Conservation (phyloP, 176 grass and related monocot genomes). For the Bothriochloa decipiens region DNA sequence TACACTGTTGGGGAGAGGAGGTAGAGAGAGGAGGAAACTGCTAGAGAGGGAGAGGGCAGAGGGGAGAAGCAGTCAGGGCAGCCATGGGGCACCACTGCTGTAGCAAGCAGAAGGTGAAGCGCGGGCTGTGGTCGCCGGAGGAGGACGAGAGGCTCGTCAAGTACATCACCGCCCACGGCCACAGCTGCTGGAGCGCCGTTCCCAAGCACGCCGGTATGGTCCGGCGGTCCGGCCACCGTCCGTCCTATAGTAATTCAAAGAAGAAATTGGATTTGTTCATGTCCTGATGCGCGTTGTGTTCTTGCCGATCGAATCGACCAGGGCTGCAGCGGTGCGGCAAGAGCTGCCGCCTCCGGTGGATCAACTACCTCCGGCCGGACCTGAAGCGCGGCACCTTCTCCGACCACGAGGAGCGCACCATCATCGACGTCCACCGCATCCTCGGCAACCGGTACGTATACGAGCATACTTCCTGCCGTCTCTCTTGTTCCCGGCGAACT, state of each 20-base stretch:
- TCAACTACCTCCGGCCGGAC: slow-evolving; percentile 97
- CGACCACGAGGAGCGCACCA: slow-evolving; percentile 85
- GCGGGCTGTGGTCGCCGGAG: slow-evolving; percentile 98
- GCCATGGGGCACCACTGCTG: slow-evolving; percentile 96
- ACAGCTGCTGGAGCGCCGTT: slow-evolving; percentile 97
- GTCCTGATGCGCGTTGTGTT: background rate
- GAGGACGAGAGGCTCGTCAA: slow-evolving; percentile 91
- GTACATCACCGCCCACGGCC: slow-evolving; percentile 84
- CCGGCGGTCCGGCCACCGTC: background rate
- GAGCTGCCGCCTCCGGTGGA: slow-evolving; percentile 98
- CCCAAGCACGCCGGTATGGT: slow-evolving; percentile 82
- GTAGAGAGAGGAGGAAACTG: slow-evolving; percentile 16
- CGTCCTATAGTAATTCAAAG: background rate
- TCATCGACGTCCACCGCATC: slow-evolving; percentile 97
- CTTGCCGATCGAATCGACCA: slow-evolving; percentile 24
- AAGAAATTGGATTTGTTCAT: slow-evolving; percentile 23
- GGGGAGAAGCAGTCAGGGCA: background rate
- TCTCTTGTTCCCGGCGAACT: background rate
- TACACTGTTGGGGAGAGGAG: slow-evolving; percentile 36
- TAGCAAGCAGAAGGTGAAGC: slow-evolving; percentile 99
- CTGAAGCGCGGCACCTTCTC: slow-evolving; percentile 92
- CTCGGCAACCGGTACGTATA: slow-evolving; percentile 76
- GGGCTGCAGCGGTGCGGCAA: slow-evolving; percentile 98
- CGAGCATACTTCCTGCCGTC: background rate
- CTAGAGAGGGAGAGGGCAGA: background rate